phyloP scores from a whole-genome alignment of 495 filamentous ascomycete genomes.

The Talaromyces proteolyticus region DNA sequence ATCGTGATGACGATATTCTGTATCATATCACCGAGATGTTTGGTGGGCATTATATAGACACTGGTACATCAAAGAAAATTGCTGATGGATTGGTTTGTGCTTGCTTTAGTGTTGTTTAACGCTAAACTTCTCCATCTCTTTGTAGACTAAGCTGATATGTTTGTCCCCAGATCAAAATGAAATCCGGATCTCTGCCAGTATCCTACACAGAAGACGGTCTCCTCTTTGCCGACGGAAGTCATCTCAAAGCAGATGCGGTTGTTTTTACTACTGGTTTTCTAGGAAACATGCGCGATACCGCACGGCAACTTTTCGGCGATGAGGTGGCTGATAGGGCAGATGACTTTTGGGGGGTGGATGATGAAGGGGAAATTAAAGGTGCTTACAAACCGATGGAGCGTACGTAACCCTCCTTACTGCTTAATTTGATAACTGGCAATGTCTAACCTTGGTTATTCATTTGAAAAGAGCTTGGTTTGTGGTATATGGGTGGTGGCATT shows the following conservation, averaged over 20 bases:
- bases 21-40: conserved; percentile 18
- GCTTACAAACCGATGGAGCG: conserved; percentile 22
- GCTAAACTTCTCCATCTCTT: neutral
- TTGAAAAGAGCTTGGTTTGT: conserved; percentile 22
- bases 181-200: conserved; percentile 13
- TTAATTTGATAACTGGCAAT: neutral
- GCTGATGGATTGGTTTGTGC: conserved; percentile 11
- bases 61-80: conserved; percentile 23
- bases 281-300: conserved; percentile 16
- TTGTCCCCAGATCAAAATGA: conserved; percentile 23
- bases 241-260: conserved; percentile 26
- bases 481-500: conserved; percentile 22
- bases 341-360: conserved; percentile 27
- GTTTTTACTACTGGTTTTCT: conserved; percentile 30
- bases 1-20: conserved; percentile 21
- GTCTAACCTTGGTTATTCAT: neutral
- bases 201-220: conserved; percentile 18
- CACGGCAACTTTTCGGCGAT: conserved; percentile 16
- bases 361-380: conserved; percentile 26
- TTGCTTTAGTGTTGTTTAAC: too few species aligned
- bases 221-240: conserved; percentile 18
- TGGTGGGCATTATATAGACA: conserved; percentile 32
- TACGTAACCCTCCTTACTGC: conserved; percentile 9
- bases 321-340: conserved; percentile 21
- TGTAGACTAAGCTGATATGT: neutral